Percentiles rank a stretch among this genome's conserved stretches.
These are phyloP conservation scores for Hygrophorus russula DNA, from an alignment of 768 basidiomycete genomes.

Conservation along the genomic window DNA sequence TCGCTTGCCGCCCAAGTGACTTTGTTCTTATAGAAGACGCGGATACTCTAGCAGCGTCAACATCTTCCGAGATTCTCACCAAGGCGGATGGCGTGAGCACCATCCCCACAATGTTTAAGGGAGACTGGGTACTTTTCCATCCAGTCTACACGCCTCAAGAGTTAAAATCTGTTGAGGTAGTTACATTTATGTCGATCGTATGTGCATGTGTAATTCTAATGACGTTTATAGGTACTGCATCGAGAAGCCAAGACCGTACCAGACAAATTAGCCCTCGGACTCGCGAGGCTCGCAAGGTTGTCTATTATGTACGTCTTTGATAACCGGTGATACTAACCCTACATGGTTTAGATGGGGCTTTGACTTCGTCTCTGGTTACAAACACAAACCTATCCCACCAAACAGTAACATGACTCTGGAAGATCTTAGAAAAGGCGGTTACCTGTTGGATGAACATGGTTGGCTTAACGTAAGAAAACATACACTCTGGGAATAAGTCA, in stretches of 20 bases:
- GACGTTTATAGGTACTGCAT: constrained; percentile 48
- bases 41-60: neutral
- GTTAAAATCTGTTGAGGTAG: constrained; percentile 59
- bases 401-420: constrained; percentile 54
- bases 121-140: constrained; percentile 89
- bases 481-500: neutral
- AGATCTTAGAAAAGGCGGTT: constrained; percentile 65
- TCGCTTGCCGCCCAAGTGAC: neutral
- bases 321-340: neutral
- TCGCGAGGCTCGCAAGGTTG: constrained; percentile 49
- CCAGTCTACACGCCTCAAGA: constrained; percentile 80
- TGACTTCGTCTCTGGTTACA: constrained; percentile 81
- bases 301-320: constrained; percentile 6
- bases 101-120: constrained; percentile 43
- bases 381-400: constrained; percentile 54
- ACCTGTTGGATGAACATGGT: constrained; percentile 58
- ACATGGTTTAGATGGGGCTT: constrained; percentile 36
- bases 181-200: neutral
- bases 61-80: constrained; percentile 17
- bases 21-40: neutral
- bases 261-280: constrained; percentile 60
- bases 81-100: constrained; percentile 39
- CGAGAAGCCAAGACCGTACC: constrained; percentile 48
- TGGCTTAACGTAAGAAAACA: constrained; percentile 57
- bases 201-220: constrained; percentile 1